Base-by-base conservation (phyloP, 1,284 basidiomycete species). In the Wolfiporia cocos region DNA sequence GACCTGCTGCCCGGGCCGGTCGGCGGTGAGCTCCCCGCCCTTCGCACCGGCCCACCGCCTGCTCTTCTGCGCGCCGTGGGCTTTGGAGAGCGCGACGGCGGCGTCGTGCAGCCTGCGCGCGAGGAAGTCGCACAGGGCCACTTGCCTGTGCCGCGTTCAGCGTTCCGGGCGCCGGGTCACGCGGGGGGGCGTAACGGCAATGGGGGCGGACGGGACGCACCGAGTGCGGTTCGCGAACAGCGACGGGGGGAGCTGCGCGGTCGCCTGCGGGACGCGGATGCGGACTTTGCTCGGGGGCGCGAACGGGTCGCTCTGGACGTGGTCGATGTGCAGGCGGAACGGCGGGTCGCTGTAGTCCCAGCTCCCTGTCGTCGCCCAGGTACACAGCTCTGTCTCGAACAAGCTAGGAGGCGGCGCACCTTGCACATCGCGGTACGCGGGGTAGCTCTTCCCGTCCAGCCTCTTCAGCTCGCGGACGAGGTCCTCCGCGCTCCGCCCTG, bases 221-320 rank as follows among this genome's bases (percentile, higher is more conserved):
- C 52, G 37, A 2, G 43, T 41, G 17, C 29, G 35, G 29, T 43
- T 52, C 0, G 41, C 39, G 29, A 37, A 49, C 11, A 54, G 32
- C 2, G 26, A 9, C 2, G 11, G 29, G 19, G 50, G 53, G 21
- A 49, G 48, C 12, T 34, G 2, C 1, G 51, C 48, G 11, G 37
- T 40, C 3, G 46, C 24, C 17, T 52, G 52, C 3, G 39, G 30
- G 11, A 52, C 35, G 9, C 41, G 39, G 3, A 52, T 22, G 4
- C 52, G 44, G 17, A 52, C 29, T 23, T 49, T 56, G 47, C 50
- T 54, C 5, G 52, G 52, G 7, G 50, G 50, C 6, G 54, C 54
- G 36, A 44, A 56, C 10, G 53, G 48, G 37, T 55, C 52, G 32
- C 44, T 48, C 38, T 56, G 54, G 18, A 54, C 37, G 41, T 52